Evolutionary conservation across 768 basidiomycete species (phyloP).

Genomic region (Peribolospora kevripleyi): DNA sequence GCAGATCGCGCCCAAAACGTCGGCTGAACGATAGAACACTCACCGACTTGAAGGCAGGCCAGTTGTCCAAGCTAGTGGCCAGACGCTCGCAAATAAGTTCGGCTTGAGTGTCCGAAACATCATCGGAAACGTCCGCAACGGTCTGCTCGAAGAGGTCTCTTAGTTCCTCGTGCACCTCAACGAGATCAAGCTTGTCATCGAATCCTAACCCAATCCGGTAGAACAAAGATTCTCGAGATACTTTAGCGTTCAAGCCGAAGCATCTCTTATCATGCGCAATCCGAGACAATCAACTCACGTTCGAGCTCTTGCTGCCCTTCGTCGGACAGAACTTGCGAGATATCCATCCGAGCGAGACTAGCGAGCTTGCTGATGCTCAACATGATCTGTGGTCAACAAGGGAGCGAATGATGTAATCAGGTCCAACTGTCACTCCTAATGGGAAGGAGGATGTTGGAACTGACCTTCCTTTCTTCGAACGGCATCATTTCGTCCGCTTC

Average conservation of each 20-base stretch:
- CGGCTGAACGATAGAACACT: constrained; percentile 29
- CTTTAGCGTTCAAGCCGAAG: constrained; percentile 7
- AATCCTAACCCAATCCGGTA: constrained; percentile 29
- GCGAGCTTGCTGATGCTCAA: constrained; percentile 74
- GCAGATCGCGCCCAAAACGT: not conserved
- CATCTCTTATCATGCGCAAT: constrained; percentile 5
- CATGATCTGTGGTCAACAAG: constrained; percentile 36
- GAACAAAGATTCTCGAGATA: not conserved
- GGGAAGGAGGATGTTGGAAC: constrained; percentile 7
- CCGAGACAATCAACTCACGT: constrained; percentile 11
- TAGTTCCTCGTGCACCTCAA: constrained; percentile 56
- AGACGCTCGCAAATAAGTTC: not conserved
- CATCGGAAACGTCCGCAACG: constrained; percentile 3
- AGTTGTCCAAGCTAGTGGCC: constrained; percentile 2
- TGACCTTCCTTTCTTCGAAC: constrained; percentile 54
- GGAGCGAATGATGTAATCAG: not conserved
- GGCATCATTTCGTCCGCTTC: constrained; percentile 35
- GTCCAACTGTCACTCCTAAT: not conserved
- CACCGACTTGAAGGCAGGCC: constrained; percentile 27
- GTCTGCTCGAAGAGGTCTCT: constrained; percentile 33
- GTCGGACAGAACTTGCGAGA: constrained; percentile 23
- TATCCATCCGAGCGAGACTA: constrained; percentile 39
- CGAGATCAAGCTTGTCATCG: constrained; percentile 66
- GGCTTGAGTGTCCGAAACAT: constrained; percentile 1
- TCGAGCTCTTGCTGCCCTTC: constrained; percentile 28